Evolutionary conservation across 2,329 filamentous ascomycete species (phyloP).

Genomic region (Curvularia spicifera): DNA sequence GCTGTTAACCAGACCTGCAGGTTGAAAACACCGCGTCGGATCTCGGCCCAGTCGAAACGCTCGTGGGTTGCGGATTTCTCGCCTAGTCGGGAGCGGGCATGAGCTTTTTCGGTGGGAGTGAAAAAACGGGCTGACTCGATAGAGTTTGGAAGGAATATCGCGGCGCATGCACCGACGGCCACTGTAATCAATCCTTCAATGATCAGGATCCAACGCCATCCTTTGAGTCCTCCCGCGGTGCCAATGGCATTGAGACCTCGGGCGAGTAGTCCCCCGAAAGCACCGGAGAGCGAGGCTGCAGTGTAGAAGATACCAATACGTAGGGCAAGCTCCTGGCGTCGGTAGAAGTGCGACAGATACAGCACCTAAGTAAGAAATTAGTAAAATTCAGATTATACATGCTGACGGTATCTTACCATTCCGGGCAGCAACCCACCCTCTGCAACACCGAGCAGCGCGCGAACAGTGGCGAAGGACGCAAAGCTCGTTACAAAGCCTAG

Average conservation of each 20-base stretch:
- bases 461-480: slow-evolving; percentile 65
- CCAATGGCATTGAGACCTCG: slow-evolving; percentile 67
- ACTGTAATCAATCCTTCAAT: slow-evolving; percentile 65
- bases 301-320: slow-evolving; percentile 73
- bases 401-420: slow-evolving; percentile 57
- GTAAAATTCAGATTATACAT: background rate
- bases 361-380: slow-evolving; percentile 44
- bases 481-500: slow-evolving; percentile 62
- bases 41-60: slow-evolving; percentile 66
- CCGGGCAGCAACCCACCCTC: slow-evolving; percentile 72
- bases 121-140: slow-evolving; percentile 63
- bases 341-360: slow-evolving; percentile 69
- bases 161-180: slow-evolving; percentile 59
- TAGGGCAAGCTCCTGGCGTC: slow-evolving; percentile 64
- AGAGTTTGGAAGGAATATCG: slow-evolving; percentile 63
- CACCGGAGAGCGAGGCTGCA: slow-evolving; percentile 68
- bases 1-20: slow-evolving; percentile 69
- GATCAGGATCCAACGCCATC: slow-evolving; percentile 69
- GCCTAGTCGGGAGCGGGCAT: slow-evolving; percentile 56
- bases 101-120: slow-evolving; percentile 58
- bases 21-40: slow-evolving; percentile 65
- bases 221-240: slow-evolving; percentile 59
- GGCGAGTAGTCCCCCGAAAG: slow-evolving; percentile 68
- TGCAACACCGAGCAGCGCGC: slow-evolving; percentile 66
- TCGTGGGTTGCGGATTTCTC: slow-evolving; percentile 50